phyloP scores from a whole-genome alignment of 768 basidiomycete genomes.

The Russula emetica region DNA sequence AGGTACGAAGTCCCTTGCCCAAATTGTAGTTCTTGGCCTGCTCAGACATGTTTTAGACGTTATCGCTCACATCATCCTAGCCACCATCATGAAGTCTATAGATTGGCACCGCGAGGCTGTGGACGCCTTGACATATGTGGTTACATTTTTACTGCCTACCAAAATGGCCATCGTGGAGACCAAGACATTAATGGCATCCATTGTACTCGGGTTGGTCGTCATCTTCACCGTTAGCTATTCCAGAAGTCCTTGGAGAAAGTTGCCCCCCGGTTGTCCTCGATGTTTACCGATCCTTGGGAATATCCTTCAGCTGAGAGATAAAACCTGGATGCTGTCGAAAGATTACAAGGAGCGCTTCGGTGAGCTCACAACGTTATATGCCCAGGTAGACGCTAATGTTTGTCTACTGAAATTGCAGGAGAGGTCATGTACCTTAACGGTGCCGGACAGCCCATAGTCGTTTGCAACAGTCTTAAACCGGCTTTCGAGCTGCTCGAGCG shows the following conservation, averaged over 20 bases:
- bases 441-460: conserved; percentile 25
- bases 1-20: not conserved
- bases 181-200: not conserved
- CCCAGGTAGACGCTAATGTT: not conserved
- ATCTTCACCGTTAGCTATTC: not conserved
- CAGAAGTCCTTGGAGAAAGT: conserved; percentile 9
- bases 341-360: conserved; percentile 5
- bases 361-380: not conserved
- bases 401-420: not conserved
- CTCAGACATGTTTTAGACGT: not conserved
- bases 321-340: not conserved
- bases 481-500: conserved; percentile 30
- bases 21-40: not conserved
- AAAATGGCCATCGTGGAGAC: not conserved
- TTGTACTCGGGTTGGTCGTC: not conserved
- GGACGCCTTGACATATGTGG: not conserved
- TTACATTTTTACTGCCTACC: not conserved
- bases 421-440: conserved; percentile 29
- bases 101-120: not conserved
- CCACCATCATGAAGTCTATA: not conserved
- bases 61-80: not conserved
- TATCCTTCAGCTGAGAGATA: not conserved
- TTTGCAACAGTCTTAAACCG: conserved; percentile 4
- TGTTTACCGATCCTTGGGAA: conserved; percentile 13
- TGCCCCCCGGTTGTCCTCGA: conserved; percentile 6